These are phyloP conservation scores for Komagataella pseudopastoris DNA, from an alignment of 805 yeast genomes.

Conservation along the genomic window DNA sequence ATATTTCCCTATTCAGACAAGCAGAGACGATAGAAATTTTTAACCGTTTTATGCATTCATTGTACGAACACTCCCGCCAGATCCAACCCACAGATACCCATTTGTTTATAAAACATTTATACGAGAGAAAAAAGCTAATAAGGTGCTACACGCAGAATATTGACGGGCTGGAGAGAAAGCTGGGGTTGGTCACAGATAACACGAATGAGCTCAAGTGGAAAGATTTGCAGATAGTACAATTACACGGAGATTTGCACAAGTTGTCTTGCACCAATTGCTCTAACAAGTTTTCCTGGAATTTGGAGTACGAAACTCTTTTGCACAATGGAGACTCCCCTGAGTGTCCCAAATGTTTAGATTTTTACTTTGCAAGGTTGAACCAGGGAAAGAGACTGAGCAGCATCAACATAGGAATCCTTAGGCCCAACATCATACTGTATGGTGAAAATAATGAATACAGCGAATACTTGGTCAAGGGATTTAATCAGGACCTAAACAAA, in stretches of 20 bases:
- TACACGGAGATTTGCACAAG: conserved; percentile 79
- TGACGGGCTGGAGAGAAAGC: conserved; percentile 67
- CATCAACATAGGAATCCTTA: conserved; percentile 56
- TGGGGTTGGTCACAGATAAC: conserved; percentile 56
- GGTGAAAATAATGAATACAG: conserved; percentile 91
- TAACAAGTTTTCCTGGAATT: conserved; percentile 45
- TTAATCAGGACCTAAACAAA: conserved; percentile 48
- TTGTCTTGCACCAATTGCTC: conserved; percentile 69
- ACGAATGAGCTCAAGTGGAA: conserved; percentile 35
- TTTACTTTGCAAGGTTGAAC: conserved; percentile 39
- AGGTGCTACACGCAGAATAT: conserved; percentile 93
- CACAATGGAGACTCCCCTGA: conserved; percentile 59
- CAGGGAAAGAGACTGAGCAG: conserved; percentile 68
- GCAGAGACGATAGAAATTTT: conserved; percentile 56
- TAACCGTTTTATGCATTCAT: conserved; percentile 77
- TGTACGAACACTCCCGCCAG: conserved; percentile 44
- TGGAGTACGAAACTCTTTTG: conserved; percentile 29
- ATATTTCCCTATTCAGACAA: conserved; percentile 66
- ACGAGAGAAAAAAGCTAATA: conserved; percentile 50
- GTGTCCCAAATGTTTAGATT: conserved; percentile 55
- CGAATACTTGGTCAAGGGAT: conserved; percentile 61
- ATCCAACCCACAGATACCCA: conserved; percentile 85
- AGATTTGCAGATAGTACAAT: conserved; percentile 64
- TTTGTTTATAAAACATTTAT: conserved; percentile 48
- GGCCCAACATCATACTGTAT: conserved; percentile 86